Conservation (phyloP, 208 protist species). For the Crithidia thermophila region DNA sequence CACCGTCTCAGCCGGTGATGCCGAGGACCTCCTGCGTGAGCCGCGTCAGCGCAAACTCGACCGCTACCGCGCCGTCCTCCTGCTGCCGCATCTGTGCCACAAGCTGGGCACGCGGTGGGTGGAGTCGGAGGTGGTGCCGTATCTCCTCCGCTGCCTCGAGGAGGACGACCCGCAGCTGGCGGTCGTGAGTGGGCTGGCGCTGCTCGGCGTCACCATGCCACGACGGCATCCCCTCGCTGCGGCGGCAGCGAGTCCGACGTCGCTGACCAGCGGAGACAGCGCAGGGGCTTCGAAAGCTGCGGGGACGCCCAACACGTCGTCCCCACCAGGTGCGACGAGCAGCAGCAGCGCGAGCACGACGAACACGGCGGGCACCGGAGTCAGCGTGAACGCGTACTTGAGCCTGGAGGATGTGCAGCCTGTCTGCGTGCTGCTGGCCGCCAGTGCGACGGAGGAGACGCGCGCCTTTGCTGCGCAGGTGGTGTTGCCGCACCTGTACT, state of each 20-base stretch:
- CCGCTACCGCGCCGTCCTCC: slow-evolving; percentile 64
- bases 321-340: neutral
- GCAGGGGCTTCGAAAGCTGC: neutral
- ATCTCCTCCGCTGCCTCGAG: slow-evolving; percentile 73
- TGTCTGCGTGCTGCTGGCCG: slow-evolving; percentile 49
- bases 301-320: neutral
- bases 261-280: neutral
- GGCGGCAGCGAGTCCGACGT: neutral
- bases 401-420: slow-evolving; percentile 42
- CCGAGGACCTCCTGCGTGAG: slow-evolving; percentile 50
- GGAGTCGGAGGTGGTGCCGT: slow-evolving; percentile 64
- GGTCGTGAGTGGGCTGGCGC: slow-evolving; percentile 51
- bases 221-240: slow-evolving; percentile 10
- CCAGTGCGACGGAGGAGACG: slow-evolving; percentile 43
- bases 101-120: slow-evolving; percentile 60
- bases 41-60: slow-evolving; percentile 46
- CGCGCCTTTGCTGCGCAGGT: slow-evolving; percentile 68
- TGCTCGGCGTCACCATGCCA: slow-evolving; percentile 55
- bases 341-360: neutral
- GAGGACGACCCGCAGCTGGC: slow-evolving; percentile 76
- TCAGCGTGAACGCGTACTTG: slow-evolving; percentile 17
- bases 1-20: slow-evolving; percentile 38
- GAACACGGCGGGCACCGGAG: neutral
- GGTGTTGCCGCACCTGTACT: slow-evolving; percentile 70
- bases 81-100: slow-evolving; percentile 53